Percentiles rank a stretch among this genome's conserved stretches.
These are phyloP conservation scores for Alnus glutinosa DNA, from an alignment of 306 rosid genomes.

Conservation along the genomic window DNA sequence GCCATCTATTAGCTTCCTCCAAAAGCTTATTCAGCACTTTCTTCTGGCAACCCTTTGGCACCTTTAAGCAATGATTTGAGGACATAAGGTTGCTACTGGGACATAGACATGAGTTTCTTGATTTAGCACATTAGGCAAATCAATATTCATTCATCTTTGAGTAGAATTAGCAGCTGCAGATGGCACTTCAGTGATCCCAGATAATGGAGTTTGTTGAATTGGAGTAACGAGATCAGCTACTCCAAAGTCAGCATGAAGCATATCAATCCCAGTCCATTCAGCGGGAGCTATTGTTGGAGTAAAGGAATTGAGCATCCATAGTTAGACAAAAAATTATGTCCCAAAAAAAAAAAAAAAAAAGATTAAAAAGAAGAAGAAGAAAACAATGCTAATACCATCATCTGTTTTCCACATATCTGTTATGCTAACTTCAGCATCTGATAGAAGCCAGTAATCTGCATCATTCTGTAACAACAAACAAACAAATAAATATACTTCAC, in stretches of 20 bases:
- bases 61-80: constrained; percentile 26
- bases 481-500: not conserved
- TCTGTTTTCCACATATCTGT: constrained; percentile 98
- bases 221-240: constrained; percentile 43
- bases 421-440: constrained; percentile 95
- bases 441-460: constrained; percentile 96
- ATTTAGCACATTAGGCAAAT: constrained; percentile 13
- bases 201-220: constrained; percentile 44
- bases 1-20: constrained; percentile 36
- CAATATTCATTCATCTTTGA: constrained; percentile 46
- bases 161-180: constrained; percentile 45
- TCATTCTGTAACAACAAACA: constrained; percentile 64
- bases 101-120: constrained; percentile 37
- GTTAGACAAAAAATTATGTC: not conserved
- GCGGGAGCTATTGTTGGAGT: constrained; percentile 61
- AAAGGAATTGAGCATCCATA: constrained; percentile 38
- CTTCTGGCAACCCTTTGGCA: constrained; percentile 35
- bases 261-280: constrained; percentile 75
- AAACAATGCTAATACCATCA: constrained; percentile 54
- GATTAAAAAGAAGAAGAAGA: constrained; percentile 28
- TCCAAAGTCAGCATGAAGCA: constrained; percentile 71
- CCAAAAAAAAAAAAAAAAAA: not conserved
- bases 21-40: constrained; percentile 30
- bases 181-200: constrained; percentile 54
- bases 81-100: constrained; percentile 23